Evolutionary conservation across 2,329 filamentous ascomycete species (phyloP).

Genomic region (Penicillium carneum): DNA sequence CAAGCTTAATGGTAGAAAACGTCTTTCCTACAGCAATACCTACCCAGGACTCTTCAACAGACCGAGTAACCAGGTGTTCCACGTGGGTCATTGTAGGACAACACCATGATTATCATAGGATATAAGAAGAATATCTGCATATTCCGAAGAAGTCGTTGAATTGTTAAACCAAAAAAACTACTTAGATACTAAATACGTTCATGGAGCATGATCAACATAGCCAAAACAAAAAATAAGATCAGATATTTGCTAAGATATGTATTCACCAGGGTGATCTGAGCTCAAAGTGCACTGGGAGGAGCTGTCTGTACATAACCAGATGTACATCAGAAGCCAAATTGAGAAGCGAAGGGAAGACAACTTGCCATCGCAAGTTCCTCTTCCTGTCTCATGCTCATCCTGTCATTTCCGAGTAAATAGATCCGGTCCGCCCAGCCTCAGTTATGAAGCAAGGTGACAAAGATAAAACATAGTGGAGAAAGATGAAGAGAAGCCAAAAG

Average conservation of each 20-base stretch:
- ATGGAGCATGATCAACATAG: constrained; percentile 15
- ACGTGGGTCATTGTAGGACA: background rate
- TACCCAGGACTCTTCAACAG: no score
- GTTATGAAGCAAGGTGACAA: constrained; percentile 6
- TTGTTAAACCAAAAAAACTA: background rate
- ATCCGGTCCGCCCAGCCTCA: constrained; percentile 12
- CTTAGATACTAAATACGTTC: constrained; percentile 5
- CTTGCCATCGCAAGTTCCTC: constrained; percentile 3
- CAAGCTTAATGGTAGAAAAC: background rate
- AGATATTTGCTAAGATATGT: constrained; percentile 24
- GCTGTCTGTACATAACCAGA: constrained; percentile 36
- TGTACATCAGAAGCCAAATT: constrained; percentile 31
- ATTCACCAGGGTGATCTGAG: constrained; percentile 25
- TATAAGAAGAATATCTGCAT: background rate
- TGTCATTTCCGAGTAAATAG: constrained; percentile 13
- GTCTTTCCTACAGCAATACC: background rate
- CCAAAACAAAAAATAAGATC: constrained; percentile 14
- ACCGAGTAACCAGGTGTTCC: background rate
- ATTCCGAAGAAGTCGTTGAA: background rate
- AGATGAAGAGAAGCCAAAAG: constrained; percentile 11
- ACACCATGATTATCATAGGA: background rate
- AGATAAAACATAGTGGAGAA: constrained; percentile 12
- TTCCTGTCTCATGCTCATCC: constrained; percentile 11
- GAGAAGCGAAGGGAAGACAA: constrained; percentile 16
- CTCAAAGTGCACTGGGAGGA: constrained; percentile 15